These are phyloP conservation scores for Kregervanrija delftensis DNA, from an alignment of 805 yeast genomes.

Conservation along the genomic window DNA sequence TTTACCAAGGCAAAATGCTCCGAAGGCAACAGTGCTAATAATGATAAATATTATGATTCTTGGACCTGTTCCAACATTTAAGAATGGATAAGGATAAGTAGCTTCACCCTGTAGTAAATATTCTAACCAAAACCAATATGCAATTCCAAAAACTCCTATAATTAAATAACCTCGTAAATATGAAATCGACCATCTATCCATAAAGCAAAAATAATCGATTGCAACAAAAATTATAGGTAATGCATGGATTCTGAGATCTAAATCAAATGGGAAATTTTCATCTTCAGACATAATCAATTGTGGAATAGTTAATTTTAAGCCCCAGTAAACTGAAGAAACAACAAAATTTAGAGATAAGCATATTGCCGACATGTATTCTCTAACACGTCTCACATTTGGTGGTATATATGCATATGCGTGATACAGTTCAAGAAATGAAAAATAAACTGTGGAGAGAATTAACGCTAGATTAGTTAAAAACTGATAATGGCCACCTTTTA, in stretches of 20 bases:
- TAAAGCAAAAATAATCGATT: slow-evolving; percentile 47
- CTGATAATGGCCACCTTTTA: slow-evolving; percentile 60
- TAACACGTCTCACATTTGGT: slow-evolving; percentile 12
- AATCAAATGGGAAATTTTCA: slow-evolving; percentile 3
- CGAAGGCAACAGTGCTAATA: slow-evolving; percentile 35
- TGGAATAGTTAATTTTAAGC: slow-evolving; percentile 46
- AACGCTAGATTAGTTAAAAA: slow-evolving; percentile 66
- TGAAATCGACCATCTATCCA: slow-evolving; percentile 37
- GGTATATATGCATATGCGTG: slow-evolving; percentile 20
- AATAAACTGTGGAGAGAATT: slow-evolving; percentile 37
- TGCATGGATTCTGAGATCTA: slow-evolving; percentile 55
- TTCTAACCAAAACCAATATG: slow-evolving; percentile 50
- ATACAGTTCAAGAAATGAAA: slow-evolving; percentile 31
- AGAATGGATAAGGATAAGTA: slow-evolving; percentile 59
- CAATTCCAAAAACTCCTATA: slow-evolving; percentile 32
- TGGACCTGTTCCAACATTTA: slow-evolving; percentile 42
- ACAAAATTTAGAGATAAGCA: slow-evolving; percentile 53
- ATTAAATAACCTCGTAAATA: slow-evolving; percentile 32
- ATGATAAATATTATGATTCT: slow-evolving; percentile 42
- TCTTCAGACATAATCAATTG: slow-evolving; percentile 34
- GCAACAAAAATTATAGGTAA: slow-evolving; percentile 48
- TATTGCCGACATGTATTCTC: slow-evolving; percentile 42
- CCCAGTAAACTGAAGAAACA: slow-evolving; percentile 66
- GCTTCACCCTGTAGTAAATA: slow-evolving; percentile 39
- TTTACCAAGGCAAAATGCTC: slow-evolving; percentile 19